Conservation (phyloP, 2,329 filamentous ascomycete genomes). For the Diaporthe citrichinensis region DNA sequence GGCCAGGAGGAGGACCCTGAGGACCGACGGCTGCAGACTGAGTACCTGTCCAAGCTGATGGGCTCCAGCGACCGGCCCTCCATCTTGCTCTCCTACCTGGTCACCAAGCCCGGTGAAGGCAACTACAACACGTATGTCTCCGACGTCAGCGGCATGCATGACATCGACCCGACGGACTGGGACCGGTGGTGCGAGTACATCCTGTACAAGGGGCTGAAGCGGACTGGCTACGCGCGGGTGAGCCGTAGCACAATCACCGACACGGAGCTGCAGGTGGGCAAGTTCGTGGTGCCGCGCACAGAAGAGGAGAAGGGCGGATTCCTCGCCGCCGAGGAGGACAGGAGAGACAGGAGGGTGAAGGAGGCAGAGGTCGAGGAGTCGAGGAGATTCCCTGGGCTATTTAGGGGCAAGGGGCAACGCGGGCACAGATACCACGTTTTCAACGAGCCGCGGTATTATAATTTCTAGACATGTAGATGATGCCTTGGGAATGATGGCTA, state of each 20-base stretch:
- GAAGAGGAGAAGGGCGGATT: conserved; percentile 67
- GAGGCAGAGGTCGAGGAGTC: conserved; percentile 84
- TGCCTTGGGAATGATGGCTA: neutral
- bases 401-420: conserved; percentile 87
- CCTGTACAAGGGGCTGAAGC: conserved; percentile 88
- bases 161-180: conserved; percentile 94
- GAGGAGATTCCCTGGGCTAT: conserved; percentile 86
- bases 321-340: conserved; percentile 61
- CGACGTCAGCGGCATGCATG: conserved; percentile 88
- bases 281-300: conserved; percentile 86
- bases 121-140: conserved; percentile 98
- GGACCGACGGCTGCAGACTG: conserved; percentile 86
- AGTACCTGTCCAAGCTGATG: conserved; percentile 92
- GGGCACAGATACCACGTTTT: conserved; percentile 97
- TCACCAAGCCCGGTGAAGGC: conserved; percentile 89
- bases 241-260: conserved; percentile 94
- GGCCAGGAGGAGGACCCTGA: conserved; percentile 97
- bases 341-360: conserved; percentile 70
- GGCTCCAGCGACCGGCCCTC: conserved; percentile 83
- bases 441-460: conserved; percentile 85
- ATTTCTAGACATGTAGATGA: conserved; percentile 22
- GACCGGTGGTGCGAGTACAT: conserved; percentile 99
- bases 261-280: conserved; percentile 96
- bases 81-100: conserved; percentile 91
- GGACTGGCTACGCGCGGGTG: conserved; percentile 91